Evolutionary conservation across 192 early-diverging fungal species (phyloP).

Genomic region (Chytriomyces sp.): DNA sequence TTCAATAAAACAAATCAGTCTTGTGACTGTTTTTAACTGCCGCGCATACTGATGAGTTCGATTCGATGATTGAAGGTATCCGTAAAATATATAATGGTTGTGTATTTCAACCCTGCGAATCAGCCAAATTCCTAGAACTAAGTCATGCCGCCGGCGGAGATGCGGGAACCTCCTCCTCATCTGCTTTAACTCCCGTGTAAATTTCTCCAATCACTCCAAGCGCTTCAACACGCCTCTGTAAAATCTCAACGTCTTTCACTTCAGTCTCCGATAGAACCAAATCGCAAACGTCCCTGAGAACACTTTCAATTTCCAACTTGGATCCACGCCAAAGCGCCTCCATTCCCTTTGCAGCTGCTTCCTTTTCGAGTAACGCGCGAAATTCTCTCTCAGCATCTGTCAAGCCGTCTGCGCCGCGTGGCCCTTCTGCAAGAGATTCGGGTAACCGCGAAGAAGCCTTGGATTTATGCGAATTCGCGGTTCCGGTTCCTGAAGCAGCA

Average conservation of each 20-base stretch:
- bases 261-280: constrained; percentile 54
- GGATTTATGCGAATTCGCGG: too few species aligned
- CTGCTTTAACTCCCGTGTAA: constrained; percentile 59
- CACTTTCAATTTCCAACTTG: constrained; percentile 93
- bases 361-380: constrained; percentile 51
- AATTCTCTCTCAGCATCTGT: constrained; percentile 50
- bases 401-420: constrained; percentile 39
- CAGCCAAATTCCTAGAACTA: too few species aligned
- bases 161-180: background rate
- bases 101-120: too few species aligned
- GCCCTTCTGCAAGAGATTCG: constrained; percentile 7
- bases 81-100: too few species aligned
- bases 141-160: too few species aligned
- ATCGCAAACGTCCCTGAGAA: constrained; percentile 92
- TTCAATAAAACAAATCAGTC: too few species aligned
- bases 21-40: too few species aligned
- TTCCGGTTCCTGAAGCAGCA: background rate
- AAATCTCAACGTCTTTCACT: constrained; percentile 47
- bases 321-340: constrained; percentile 91
- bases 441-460: constrained; percentile 19
- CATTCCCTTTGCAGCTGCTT: constrained; percentile 70
- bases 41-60: too few species aligned
- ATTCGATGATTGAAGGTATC: too few species aligned
- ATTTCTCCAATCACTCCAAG: constrained; percentile 85
- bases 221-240: constrained; percentile 75